Evolutionary conservation across 441 rosid genomes (phyloP).

Genomic region (Manihot esculenta): DNA sequence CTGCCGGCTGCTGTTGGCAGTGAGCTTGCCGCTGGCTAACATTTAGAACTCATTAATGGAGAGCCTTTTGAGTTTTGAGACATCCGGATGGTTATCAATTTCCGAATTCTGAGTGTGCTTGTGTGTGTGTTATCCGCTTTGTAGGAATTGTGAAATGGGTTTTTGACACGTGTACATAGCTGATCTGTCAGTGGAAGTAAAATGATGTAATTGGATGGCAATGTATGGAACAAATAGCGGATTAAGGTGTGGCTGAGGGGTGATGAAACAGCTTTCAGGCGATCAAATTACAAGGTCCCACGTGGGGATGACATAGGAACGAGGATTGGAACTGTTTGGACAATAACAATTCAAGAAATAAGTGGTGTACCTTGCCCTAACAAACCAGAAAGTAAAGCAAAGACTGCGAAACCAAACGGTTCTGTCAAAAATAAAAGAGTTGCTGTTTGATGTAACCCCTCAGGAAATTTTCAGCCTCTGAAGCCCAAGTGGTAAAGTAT

Average conservation of each 20-base stretch:
- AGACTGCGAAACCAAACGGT: neutral
- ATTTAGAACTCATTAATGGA: too few species aligned
- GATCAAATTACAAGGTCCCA: too few species aligned
- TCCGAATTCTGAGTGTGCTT: too few species aligned
- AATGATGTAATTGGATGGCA: neutral
- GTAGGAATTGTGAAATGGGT: constrained; percentile 8
- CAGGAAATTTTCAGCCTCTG: neutral
- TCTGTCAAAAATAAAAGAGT: too few species aligned
- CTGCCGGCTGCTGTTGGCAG: constrained; percentile 22
- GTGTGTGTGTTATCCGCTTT: too few species aligned
- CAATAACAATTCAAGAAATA: constrained; percentile 8
- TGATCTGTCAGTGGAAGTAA: constrained; percentile 5
- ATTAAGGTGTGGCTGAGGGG: neutral
- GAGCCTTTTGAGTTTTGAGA: neutral
- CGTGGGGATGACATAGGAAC: too few species aligned
- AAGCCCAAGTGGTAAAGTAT: neutral
- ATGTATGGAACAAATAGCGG: too few species aligned
- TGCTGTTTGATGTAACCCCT: too few species aligned
- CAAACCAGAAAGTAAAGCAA: neutral
- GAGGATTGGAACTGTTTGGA: neutral
- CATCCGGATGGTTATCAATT: constrained; percentile 26
- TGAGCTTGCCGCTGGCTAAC: too few species aligned
- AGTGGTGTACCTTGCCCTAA: neutral
- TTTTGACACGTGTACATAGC: constrained; percentile 29
- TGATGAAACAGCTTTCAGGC: neutral